Percentiles rank a stretch among this genome's conserved stretches.
Evolutionary conservation across 1,284 basidiomycete species (phyloP).

Genomic region (Cutaneotrichosporon cutaneum): DNA sequence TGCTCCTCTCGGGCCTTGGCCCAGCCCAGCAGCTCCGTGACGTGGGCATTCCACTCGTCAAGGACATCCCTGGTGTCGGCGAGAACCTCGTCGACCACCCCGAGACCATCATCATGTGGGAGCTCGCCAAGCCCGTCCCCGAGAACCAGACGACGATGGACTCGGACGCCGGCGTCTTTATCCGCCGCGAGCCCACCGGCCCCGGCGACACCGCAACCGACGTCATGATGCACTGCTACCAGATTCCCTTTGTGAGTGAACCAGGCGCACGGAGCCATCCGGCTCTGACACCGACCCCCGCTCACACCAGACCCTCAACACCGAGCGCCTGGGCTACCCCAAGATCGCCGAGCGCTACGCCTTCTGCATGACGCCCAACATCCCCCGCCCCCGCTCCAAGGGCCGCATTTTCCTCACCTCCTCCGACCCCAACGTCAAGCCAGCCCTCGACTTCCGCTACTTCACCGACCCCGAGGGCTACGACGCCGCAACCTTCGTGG

Average conservation of each 20-base stretch:
- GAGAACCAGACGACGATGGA: conserved; percentile 26
- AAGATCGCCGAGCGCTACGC: conserved; percentile 21
- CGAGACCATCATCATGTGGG: conserved; percentile 30
- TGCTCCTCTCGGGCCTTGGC: conserved; percentile 67
- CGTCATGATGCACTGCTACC: conserved; percentile 31
- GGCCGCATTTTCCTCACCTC: conserved; percentile 20
- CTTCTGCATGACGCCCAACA: conserved; percentile 30
- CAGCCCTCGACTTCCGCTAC: conserved; percentile 28
- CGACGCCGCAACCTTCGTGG: conserved; percentile 25
- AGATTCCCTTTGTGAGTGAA: conserved; percentile 21
- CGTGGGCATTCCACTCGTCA: conserved; percentile 56
- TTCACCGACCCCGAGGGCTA: conserved; percentile 26
- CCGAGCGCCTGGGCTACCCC: conserved; percentile 25
- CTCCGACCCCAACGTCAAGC: conserved; percentile 20
- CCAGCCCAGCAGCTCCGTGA: conserved; percentile 59
- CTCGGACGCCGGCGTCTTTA: conserved; percentile 25
- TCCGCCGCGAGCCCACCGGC: conserved; percentile 18
- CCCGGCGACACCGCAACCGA: conserved; percentile 21
- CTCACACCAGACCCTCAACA: conserved; percentile 19
- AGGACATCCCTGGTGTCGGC: conserved; percentile 63
- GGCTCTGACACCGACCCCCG: background rate
- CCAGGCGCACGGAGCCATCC: too few relatives aligned
- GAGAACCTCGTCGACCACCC: conserved; percentile 67
- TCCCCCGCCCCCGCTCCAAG: conserved; percentile 22
- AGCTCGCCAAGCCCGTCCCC: conserved; percentile 24